phyloP scores from a whole-genome alignment of 352 stramenopile genomes.

The Phytopythium litorale region DNA sequence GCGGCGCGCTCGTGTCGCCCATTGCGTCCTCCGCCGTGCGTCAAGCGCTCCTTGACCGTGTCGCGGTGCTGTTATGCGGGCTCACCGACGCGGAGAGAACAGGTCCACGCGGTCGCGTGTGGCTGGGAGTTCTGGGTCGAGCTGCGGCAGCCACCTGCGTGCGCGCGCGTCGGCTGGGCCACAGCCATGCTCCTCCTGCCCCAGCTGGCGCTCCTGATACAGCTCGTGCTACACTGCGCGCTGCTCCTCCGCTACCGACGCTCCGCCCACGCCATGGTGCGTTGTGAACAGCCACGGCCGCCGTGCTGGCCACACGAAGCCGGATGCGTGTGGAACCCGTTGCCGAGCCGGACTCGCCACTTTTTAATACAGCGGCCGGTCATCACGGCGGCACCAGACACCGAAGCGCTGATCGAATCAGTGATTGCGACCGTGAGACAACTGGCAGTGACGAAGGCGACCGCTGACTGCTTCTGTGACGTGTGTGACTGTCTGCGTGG shows the following conservation, averaged over 20 bases:
- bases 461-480: not conserved
- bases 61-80: not conserved
- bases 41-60: not conserved
- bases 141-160: not conserved
- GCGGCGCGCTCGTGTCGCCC: not conserved
- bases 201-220: conserved; percentile 12
- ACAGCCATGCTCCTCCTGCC: conserved; percentile 12
- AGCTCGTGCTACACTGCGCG: conserved; percentile 6
- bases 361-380: not conserved
- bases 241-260: not conserved
- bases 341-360: not conserved
- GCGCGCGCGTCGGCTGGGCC: conserved; percentile 6
- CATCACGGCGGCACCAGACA: conserved; percentile 5
- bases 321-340: too few species aligned
- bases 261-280: not conserved
- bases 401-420: not conserved
- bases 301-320: too few species aligned
- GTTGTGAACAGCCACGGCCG: not conserved
- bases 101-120: conserved; percentile 4
- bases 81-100: not conserved
- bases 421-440: conserved; percentile 2
- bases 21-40: not conserved
- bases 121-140: conserved; percentile 14
- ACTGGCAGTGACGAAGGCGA: not conserved
- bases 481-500: too few species aligned